These are phyloP conservation scores for Selaginella moellendorffii DNA, from an alignment of 75 land plant genomes.

Conservation along the genomic window DNA sequence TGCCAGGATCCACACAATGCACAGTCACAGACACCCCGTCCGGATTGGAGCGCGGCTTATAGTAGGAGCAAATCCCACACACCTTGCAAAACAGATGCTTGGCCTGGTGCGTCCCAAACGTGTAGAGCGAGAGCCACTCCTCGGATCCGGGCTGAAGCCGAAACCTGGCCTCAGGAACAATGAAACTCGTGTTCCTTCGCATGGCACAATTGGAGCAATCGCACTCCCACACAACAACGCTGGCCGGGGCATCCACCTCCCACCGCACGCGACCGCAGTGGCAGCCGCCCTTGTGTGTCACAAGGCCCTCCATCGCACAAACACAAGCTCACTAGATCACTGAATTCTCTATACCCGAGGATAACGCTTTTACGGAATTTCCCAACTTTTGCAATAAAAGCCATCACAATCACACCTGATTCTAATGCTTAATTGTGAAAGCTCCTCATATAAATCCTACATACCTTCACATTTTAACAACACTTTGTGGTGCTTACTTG, in stretches of 20 bases:
- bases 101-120: constrained; percentile 74
- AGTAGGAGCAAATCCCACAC: constrained; percentile 84
- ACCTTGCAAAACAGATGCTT: constrained; percentile 87
- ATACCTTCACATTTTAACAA: too few relatives aligned
- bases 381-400: too few relatives aligned
- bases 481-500: too few relatives aligned
- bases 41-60: constrained; percentile 62
- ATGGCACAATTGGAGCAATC: constrained; percentile 70
- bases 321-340: too few relatives aligned
- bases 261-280: constrained; percentile 68
- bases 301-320: too few relatives aligned
- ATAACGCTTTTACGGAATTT: too few relatives aligned
- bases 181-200: constrained; percentile 62
- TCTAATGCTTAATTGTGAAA: too few relatives aligned
- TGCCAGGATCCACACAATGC: constrained; percentile 72
- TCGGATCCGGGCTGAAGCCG: constrained; percentile 40
- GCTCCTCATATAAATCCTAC: too few relatives aligned
- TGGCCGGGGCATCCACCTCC: constrained; percentile 42
- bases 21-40: constrained; percentile 62
- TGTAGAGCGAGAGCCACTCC: constrained; percentile 55
- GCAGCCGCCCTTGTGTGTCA: constrained; percentile 75
- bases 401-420: too few relatives aligned
- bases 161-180: constrained; percentile 50
- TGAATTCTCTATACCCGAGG: too few relatives aligned
- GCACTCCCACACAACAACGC: constrained; percentile 61